phyloP scores from a whole-genome alignment of 805 yeast genomes.

The Lipomyces spencermartinsiae region DNA sequence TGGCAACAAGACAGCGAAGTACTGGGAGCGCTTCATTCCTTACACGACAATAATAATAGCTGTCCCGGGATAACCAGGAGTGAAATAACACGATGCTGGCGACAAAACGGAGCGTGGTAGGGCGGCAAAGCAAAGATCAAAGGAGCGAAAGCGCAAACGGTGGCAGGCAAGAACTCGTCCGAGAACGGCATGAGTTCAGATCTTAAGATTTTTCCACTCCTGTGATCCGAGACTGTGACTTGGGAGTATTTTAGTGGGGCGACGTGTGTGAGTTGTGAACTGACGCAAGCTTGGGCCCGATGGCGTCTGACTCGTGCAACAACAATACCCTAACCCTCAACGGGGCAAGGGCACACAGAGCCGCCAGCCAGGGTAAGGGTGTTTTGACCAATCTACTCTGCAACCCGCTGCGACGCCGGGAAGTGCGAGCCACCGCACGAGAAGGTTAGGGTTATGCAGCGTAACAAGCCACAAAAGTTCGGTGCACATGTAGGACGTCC shows the following conservation, averaged over 20 bases:
- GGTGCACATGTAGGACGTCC: no score
- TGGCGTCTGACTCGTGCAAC: conserved; percentile 13
- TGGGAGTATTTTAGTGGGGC: conserved; percentile 3
- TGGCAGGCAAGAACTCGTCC: conserved; percentile 13
- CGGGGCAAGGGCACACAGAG: no score
- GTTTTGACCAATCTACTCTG: no score
- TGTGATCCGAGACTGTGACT: conserved; percentile 8
- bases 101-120: neutral
- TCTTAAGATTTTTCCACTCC: conserved; percentile 6
- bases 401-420: no score
- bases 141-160: neutral
- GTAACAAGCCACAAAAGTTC: no score
- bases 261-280: conserved; percentile 11
- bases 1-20: conserved; percentile 30
- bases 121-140: neutral
- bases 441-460: no score
- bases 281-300: neutral
- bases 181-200: neutral
- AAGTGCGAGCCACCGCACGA: no score
- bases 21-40: conserved; percentile 33
- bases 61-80: neutral
- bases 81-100: neutral
- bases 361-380: no score
- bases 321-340: neutral
- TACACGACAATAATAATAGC: neutral